phyloP scores from a whole-genome alignment of 2,329 filamentous ascomycete species.

The Gaeumannomyces tritici region DNA sequence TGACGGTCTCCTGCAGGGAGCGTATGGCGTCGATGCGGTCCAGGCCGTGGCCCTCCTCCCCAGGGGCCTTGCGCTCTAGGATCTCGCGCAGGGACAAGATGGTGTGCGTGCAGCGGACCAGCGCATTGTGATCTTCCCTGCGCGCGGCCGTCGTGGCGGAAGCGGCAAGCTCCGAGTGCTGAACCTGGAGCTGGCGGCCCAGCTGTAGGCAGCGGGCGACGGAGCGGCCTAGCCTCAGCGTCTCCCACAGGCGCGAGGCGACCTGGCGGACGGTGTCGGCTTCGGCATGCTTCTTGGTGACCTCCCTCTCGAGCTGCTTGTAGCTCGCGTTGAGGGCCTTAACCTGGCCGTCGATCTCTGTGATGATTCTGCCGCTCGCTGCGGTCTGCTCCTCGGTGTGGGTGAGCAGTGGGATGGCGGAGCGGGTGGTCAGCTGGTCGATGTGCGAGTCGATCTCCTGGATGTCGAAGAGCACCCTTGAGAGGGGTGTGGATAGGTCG shows the following conservation, averaged over 20 bases:
- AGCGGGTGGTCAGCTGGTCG: slow-evolving; percentile 76
- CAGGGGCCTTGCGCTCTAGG: slow-evolving; percentile 54
- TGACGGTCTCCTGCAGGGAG: slow-evolving; percentile 56
- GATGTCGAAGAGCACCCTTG: slow-evolving; percentile 87
- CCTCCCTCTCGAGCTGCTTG: slow-evolving; percentile 74
- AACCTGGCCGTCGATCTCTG: slow-evolving; percentile 72
- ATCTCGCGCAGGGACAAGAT: slow-evolving; percentile 68
- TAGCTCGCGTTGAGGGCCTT: slow-evolving; percentile 76
- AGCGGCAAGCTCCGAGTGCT: slow-evolving; percentile 58
- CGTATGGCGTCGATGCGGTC: slow-evolving; percentile 63
- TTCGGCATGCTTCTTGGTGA: slow-evolving; percentile 73
- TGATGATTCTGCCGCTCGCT: slow-evolving; percentile 62
- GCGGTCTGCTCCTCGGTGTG: slow-evolving; percentile 68
- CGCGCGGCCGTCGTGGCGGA: slow-evolving; percentile 23
- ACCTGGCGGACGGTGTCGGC: slow-evolving; percentile 75
- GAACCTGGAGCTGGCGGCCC: slow-evolving; percentile 78
- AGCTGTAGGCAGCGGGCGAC: slow-evolving; percentile 73
- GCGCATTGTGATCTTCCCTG: slow-evolving; percentile 65
- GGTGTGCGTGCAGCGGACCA: slow-evolving; percentile 76
- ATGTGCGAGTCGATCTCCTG: slow-evolving; percentile 97
- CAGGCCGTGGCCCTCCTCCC: slow-evolving; percentile 70
- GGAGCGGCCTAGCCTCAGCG: slow-evolving; percentile 64
- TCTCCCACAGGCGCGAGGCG: slow-evolving; percentile 70
- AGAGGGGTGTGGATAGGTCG: slow-evolving; percentile 89
- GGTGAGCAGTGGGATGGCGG: slow-evolving; percentile 69